These are phyloP conservation scores for Leccinum imitatum DNA, from an alignment of 768 basidiomycete species.

Conservation along the genomic window DNA sequence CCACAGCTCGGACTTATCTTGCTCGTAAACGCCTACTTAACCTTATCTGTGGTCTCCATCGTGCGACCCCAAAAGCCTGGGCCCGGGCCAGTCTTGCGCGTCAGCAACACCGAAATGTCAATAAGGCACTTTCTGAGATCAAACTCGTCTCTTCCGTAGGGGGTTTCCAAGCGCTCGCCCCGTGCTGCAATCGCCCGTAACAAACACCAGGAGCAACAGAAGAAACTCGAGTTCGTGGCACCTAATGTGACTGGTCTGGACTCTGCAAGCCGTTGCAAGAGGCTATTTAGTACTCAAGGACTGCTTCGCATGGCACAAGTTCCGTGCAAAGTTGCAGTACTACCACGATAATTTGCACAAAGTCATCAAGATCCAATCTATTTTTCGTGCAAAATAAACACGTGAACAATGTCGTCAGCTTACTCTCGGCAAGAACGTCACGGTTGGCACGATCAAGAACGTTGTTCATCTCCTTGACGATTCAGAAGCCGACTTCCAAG, in stretches of 20 bases:
- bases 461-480: conserved; percentile 98
- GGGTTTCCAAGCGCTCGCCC: conserved; percentile 74
- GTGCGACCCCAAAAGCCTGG: conserved; percentile 70
- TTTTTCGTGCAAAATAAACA: conserved; percentile 96
- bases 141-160: conserved; percentile 70
- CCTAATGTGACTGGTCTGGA: conserved; percentile 65
- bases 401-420: conserved; percentile 94
- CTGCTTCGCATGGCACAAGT: conserved; percentile 74
- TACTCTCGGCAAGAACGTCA: conserved; percentile 89
- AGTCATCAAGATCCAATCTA: conserved; percentile 92
- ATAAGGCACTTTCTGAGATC: conserved; percentile 72
- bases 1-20: conserved; percentile 75
- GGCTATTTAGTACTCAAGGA: conserved; percentile 73
- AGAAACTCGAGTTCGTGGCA: conserved; percentile 71
- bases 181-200: conserved; percentile 74
- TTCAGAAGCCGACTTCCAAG: conserved; percentile 95
- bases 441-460: conserved; percentile 96
- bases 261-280: conserved; percentile 71
- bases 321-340: conserved; percentile 76
- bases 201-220: conserved; percentile 68
- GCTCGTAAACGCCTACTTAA: conserved; percentile 72
- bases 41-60: conserved; percentile 74
- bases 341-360: conserved; percentile 81
- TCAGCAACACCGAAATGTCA: conserved; percentile 65
- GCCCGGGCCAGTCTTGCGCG: conserved; percentile 76